These are phyloP conservation scores for Leishmania turanica DNA, from an alignment of 208 protist genomes.

Conservation along the genomic window DNA sequence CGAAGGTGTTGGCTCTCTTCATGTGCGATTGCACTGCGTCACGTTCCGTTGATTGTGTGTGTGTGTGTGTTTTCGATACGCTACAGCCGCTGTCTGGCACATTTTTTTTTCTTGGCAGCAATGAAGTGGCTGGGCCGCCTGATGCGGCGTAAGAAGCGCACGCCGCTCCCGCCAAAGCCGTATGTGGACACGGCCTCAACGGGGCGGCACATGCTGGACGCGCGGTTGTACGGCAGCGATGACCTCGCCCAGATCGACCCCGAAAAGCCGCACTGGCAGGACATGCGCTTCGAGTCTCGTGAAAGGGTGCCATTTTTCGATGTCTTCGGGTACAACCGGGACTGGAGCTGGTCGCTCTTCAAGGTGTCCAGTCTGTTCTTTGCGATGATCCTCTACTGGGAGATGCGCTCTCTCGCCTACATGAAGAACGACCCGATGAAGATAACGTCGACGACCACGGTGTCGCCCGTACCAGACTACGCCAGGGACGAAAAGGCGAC, in stretches of 20 bases:
- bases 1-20: background rate
- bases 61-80: background rate
- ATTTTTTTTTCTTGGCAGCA: background rate
- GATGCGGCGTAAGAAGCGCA: slow-evolving; percentile 37
- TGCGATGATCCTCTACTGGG: slow-evolving; percentile 63
- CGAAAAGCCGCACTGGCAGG: slow-evolving; percentile 90
- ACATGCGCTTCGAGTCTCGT: slow-evolving; percentile 78
- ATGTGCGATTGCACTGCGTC: background rate
- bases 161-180: slow-evolving; percentile 86
- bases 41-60: background rate
- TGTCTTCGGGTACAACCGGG: slow-evolving; percentile 85
- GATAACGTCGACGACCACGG: slow-evolving; percentile 62
- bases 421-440: slow-evolving; percentile 55
- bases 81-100: background rate
- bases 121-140: slow-evolving; percentile 83
- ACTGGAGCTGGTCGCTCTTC: slow-evolving; percentile 92
- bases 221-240: slow-evolving; percentile 57
- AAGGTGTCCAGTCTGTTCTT: slow-evolving; percentile 69
- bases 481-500: slow-evolving; percentile 78
- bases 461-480: slow-evolving; percentile 77
- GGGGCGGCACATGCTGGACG: slow-evolving; percentile 71
- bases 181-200: slow-evolving; percentile 79
- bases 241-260: slow-evolving; percentile 82
- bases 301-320: slow-evolving; percentile 86
- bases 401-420: slow-evolving; percentile 59